A percentile compares a stretch with the other conserved stretches of the same genome.
phyloP scores from a whole-genome alignment of 306 rosid genomes.

The Malus sieversii region DNA sequence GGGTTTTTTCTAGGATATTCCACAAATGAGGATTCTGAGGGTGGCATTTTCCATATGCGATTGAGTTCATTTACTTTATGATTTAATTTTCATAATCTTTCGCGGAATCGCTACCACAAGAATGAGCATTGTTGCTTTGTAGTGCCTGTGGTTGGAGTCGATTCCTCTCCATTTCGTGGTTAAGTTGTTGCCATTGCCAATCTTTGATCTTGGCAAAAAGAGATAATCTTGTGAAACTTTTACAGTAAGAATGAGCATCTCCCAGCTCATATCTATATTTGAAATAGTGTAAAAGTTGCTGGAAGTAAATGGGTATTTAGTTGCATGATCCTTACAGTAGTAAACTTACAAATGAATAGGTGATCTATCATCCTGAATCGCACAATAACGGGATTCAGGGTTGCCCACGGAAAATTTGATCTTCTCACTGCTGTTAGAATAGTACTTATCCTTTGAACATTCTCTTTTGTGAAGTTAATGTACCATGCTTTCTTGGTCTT shows the following conservation, averaged over 20 bases:
- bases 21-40: background rate
- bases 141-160: background rate
- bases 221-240: background rate
- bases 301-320: background rate
- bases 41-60: background rate
- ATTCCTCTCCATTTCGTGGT: background rate
- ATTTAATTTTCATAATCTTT: background rate
- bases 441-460: background rate
- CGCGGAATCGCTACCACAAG: background rate
- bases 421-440: background rate
- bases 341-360: background rate
- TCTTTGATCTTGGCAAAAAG: background rate
- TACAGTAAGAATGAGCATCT: background rate
- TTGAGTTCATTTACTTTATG: background rate
- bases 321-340: background rate
- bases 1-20: background rate
- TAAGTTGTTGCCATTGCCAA: background rate
- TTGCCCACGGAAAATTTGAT: background rate
- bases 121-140: background rate
- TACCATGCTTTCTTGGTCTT: background rate
- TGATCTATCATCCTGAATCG: background rate
- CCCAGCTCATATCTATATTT: background rate
- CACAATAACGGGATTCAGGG: background rate
- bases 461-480: background rate
- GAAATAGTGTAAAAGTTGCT: background rate